Evolutionary conservation across 495 filamentous ascomycete species (phyloP).

Genomic region (Ascobolus immersus): DNA sequence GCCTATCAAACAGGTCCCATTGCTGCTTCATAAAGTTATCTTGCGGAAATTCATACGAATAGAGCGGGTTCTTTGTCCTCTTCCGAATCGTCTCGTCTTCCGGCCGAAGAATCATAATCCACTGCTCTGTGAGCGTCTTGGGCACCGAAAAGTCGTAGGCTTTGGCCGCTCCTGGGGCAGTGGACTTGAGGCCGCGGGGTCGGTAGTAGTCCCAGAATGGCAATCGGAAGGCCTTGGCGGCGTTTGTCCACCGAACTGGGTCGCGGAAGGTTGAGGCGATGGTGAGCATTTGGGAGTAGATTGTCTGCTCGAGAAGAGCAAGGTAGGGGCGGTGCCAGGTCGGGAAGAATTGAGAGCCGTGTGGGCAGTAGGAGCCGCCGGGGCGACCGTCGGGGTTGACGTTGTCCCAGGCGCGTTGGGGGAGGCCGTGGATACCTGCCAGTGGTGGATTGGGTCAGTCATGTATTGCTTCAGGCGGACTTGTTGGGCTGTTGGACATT

Average conservation of each 20-base stretch:
- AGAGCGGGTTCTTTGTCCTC: too few species aligned
- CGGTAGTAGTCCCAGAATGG: constrained; percentile 5
- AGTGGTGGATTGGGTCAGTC: constrained; percentile 16
- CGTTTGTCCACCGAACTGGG: constrained; percentile 7
- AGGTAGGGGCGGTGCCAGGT: constrained; percentile 53
- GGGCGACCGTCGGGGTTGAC: constrained; percentile 2
- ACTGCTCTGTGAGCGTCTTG: too few species aligned
- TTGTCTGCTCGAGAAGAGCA: constrained; percentile 28
- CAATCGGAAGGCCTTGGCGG: constrained; percentile 5
- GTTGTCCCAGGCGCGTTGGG: constrained; percentile 17
- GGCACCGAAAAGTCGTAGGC: constrained; percentile 13
- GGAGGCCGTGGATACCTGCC: constrained; percentile 18
- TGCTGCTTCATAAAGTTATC: too few species aligned
- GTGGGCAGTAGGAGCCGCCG: constrained; percentile 34
- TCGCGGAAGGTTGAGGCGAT: constrained; percentile 1
- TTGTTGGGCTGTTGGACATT: too few species aligned
- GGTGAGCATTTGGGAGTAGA: constrained; percentile 2
- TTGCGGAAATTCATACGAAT: too few species aligned
- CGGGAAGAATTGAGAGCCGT: constrained; percentile 37
- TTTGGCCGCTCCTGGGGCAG: constrained; percentile 7
- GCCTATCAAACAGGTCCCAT: too few species aligned
- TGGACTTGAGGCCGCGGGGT: too few species aligned
- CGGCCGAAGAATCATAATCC: too few species aligned
- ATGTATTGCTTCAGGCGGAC: constrained; percentile 6
- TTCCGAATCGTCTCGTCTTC: too few species aligned